Base-by-base conservation (phyloP, 805 yeast genomes). In the Teunomyces kruisii region DNA sequence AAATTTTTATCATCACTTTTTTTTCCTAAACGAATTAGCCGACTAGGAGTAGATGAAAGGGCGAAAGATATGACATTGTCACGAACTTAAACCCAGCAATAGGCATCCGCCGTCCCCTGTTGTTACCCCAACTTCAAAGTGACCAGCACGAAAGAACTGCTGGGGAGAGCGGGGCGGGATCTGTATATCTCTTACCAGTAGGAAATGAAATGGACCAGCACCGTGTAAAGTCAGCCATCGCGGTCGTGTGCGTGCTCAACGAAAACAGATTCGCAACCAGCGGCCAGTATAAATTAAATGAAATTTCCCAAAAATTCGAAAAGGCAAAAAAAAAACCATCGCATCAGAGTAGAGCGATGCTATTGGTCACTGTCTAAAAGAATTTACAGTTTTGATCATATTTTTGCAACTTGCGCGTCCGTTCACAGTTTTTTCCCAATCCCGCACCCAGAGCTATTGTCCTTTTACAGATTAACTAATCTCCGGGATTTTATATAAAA, bases 281-380 rank as follows among this genome's bases (percentile, higher is more conserved):
- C 38, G 38, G 26, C 31, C 40, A 32, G 46, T 48, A 45, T 45
- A 48, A 48, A 48, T 45, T 41, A 39, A 45, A 22, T 32, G 41
- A 32, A 22, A 41, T 38, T 31, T 41, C 46, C 49, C 27, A 35
- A 16, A 38, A 45, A 26, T 38, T 31, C 24, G 28, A 24, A 24
- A 30, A 13, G 17, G 40, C 40, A 27, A 38, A 38, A 14, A 38
- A 38, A 38, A 38, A 26, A 38, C 26, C 17, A 16, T 35, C 14
- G 38, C 38, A 19, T 19, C 39, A 24, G 45, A 40, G 32, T 26
- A 38, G 37, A 37, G 45, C 43, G 39, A 42, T 42, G 48, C 45
- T 41, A 45, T 45, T 45, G 45, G 48, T 33, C 48, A 30, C 16
- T 40, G 28, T 30, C 32, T 22, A n/a, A 37, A 36, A 32, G 40